Percentiles rank a stretch among this genome's conserved stretches.
Conservation (phyloP, 2,329 filamentous ascomycete species). For the Neobulgaria alba region DNA sequence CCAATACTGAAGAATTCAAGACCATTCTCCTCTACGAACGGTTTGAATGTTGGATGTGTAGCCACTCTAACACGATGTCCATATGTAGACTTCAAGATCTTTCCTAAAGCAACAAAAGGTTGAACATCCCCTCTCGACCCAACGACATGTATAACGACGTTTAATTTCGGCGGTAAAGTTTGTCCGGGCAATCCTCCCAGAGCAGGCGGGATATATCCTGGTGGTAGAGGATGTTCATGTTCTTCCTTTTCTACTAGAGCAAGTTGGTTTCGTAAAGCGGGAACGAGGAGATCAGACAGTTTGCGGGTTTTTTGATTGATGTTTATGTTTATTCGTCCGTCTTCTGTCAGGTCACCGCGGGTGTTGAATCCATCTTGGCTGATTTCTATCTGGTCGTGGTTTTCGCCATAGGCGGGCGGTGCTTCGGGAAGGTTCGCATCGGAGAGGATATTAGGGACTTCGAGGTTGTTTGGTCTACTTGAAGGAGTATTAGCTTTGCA, state of each 20-base stretch:
- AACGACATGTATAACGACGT: constrained; percentile 68
- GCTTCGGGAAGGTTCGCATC: constrained; percentile 14
- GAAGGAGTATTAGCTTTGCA: background rate
- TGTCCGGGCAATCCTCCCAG: constrained; percentile 57
- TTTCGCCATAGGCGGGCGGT: constrained; percentile 52
- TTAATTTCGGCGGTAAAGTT: constrained; percentile 48
- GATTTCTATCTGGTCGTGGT: constrained; percentile 47
- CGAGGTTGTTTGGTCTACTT: constrained; percentile 13
- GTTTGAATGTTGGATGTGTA: constrained; percentile 60
- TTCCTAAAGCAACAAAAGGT: constrained; percentile 63
- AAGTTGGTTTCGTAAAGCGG: constrained; percentile 50
- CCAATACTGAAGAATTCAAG: constrained; percentile 71
- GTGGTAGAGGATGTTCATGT: constrained; percentile 41
- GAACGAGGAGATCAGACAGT: constrained; percentile 58
- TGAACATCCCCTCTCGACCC: constrained; percentile 69
- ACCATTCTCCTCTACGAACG: constrained; percentile 60
- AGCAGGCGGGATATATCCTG: constrained; percentile 64
- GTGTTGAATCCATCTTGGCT: constrained; percentile 55
- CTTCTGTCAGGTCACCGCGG: constrained; percentile 54
- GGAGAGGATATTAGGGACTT: constrained; percentile 15
- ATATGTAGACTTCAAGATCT: constrained; percentile 53
- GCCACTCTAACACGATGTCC: constrained; percentile 66
- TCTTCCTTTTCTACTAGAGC: constrained; percentile 36
- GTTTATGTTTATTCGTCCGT: constrained; percentile 72
- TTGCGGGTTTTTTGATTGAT: constrained; percentile 63